phyloP scores from a whole-genome alignment of 2,329 filamentous ascomycete genomes.

The Ustilaginoidea virens region DNA sequence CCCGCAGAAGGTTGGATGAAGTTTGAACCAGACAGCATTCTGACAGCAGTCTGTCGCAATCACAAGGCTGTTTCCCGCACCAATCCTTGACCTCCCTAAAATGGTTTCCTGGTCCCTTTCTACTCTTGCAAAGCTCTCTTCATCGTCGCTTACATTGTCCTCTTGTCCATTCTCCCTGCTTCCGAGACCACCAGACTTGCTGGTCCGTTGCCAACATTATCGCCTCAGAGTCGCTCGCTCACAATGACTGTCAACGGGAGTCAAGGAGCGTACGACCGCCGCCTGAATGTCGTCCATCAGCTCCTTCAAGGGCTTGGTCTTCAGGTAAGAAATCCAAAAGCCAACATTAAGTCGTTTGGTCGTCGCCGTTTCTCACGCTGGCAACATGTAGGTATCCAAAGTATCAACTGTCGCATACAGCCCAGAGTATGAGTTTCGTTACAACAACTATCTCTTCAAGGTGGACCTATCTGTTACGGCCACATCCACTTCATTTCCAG shows the following conservation, averaged over 20 bases:
- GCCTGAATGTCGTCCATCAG: conserved; percentile 5
- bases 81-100: too few relatives aligned
- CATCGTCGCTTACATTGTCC: too few relatives aligned
- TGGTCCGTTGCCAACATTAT: neutral
- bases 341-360: neutral
- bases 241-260: conserved; percentile 4
- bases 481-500: conserved; percentile 4
- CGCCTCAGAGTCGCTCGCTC: neutral
- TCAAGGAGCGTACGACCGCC: conserved; percentile 6
- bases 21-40: too few relatives aligned
- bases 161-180: neutral
- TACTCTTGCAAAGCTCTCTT: too few relatives aligned
- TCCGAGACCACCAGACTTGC: neutral
- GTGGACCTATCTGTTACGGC: conserved; percentile 8
- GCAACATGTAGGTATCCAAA: conserved; percentile 1
- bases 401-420: conserved; percentile 9
- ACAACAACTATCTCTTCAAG: conserved; percentile 13
- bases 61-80: too few relatives aligned
- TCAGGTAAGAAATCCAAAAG: conserved; percentile 1
- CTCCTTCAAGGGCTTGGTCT: conserved; percentile 6
- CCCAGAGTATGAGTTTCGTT: conserved; percentile 8
- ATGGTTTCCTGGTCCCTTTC: too few relatives aligned
- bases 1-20: too few relatives aligned
- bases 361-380: neutral
- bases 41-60: too few relatives aligned